A percentile compares a stretch with the other conserved stretches of the same genome.
These are phyloP conservation scores for Hirsutella minnesotensis DNA, from an alignment of 2,329 filamentous ascomycete genomes.

Conservation along the genomic window DNA sequence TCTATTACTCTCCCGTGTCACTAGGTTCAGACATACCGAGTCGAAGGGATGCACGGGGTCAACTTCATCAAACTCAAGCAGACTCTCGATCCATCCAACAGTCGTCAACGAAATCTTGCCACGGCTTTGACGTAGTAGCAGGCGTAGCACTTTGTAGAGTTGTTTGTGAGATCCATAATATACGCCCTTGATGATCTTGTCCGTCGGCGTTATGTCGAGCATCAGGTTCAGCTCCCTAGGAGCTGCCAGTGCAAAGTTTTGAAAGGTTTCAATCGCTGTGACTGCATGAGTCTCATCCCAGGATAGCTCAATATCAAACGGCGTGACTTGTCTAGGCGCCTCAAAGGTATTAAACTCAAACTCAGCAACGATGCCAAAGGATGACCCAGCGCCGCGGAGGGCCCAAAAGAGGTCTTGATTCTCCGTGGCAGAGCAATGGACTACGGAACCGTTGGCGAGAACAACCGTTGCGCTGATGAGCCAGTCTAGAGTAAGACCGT, in stretches of 20 bases:
- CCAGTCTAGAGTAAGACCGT: conserved; percentile 38
- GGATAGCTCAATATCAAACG: conserved; percentile 9
- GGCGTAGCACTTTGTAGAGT: not conserved
- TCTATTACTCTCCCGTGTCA: no score
- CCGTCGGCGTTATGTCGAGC: conserved; percentile 9
- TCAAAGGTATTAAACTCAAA: conserved; percentile 15
- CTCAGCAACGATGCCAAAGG: conserved; percentile 25
- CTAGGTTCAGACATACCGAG: no score
- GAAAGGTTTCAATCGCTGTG: conserved; percentile 11
- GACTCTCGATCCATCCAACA: conserved; percentile 14
- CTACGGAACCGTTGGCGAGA: conserved; percentile 21
- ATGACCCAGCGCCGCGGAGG: conserved; percentile 32
- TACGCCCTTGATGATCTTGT: conserved; percentile 12
- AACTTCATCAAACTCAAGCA: conserved; percentile 11
- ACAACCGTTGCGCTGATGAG: conserved; percentile 26
- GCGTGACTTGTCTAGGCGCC: conserved; percentile 9
- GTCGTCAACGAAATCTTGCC: conserved; percentile 6
- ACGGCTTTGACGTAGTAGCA: not conserved
- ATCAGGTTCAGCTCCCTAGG: conserved; percentile 18
- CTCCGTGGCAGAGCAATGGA: conserved; percentile 24
- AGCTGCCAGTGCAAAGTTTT: conserved; percentile 11
- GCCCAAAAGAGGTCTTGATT: conserved; percentile 36
- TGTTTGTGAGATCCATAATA: conserved; percentile 12
- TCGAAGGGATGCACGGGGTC: not conserved
- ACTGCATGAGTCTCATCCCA: conserved; percentile 6